Base-by-base conservation (phyloP, 2,329 filamentous ascomycete species). In the Pyrenophora tritici-repentis region DNA sequence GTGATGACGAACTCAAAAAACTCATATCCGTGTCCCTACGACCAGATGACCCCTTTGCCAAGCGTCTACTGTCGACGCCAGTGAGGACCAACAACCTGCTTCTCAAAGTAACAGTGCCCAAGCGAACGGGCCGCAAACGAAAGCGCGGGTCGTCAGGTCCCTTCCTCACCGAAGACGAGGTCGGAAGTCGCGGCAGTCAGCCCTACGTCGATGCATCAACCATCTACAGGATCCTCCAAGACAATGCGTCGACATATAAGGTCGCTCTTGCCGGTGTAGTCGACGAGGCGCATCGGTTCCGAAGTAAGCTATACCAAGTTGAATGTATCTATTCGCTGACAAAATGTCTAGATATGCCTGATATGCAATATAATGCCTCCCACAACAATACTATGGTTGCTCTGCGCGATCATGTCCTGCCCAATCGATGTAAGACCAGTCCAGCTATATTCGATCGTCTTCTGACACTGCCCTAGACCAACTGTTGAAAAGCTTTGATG, bases 101-200 rank as follows among this genome's bases (percentile, higher is more conserved):
- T 16, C 79, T 99, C 45, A 92, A 91, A 70, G 81, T 99, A 47
- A 91, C 88, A 0, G 85, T 97, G 1, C 93, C 94, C 0, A 94
- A 87, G 72, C 81, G 90, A 48, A 97, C 91, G 2, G 92, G 92
- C 3, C 84, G 91, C 53, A 96, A 89, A 74, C 84, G 92, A 51
- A 96, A 92, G 76, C 81, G 87, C 61, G 91, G 90, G n/a, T 85
- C 85, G 4, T 71, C 86, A 47, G 87, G 80, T 4, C 85, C 87
- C 0, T 93, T 73, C 39, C 34, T 71, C 18, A n/a, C 56, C 9
- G 62, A 65, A 31, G 43, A 85, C 67, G 57, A 64, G 2, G 34
- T 47, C 31, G 47, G 45, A 17, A 35, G 13, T 14, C 45, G 32
- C 16, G 24, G 13, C 20, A 36, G 52, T 32, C 56, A 58, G 14